Evolutionary conservation across 108 stramenopile species (phyloP), one percentile per base, ranked within the genome.

Genomic region (Schizochytrium sp.): DNA sequence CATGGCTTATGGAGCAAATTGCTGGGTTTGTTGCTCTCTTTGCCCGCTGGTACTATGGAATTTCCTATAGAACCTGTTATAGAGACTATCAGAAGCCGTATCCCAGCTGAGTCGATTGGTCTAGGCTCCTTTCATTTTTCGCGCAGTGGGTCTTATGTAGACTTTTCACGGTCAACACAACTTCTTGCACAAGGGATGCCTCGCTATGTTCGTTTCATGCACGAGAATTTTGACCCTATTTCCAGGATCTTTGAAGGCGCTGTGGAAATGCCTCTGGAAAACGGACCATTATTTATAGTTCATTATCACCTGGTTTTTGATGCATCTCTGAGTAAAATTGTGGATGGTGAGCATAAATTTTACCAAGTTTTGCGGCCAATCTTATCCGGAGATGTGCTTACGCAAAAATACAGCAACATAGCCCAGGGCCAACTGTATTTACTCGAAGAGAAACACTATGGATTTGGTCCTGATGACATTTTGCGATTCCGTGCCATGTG

Each of bases 131-230:
- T 69, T 3, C 64, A 69, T 44, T 69, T 69, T 15, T 69, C 64
- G 15, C 64, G 19, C 28, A 12, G 28, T 15, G 64, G 64, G 5
- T 69, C 64, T 38, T 69, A 69, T 38, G 64, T 69, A 12, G 64
- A 69, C 64, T 69, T 69, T 15, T 69, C 64, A 7, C 64, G 64
- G 5, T 69, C 64, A 7, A 12, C 8, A 38, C 42, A 69, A 44
- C 64, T 69, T 44, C 64, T 69, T 15, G 64, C 7, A 38, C 64
- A 69, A 44, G 64, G 64, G 42, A 69, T 69, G 64, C 64, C 64
- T 38, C 64, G 64, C 10, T 69, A 69, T 44, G 64, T 69, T 38
- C 64, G 64, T 44, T 69, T 69, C 64, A 69, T 69, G 64, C 64
- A 44, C 64, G 64, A 69, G 1, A 44, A 38, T 15, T 69, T 69